Conservation (phyloP, 345 rosid genomes). For the Anacardium occidentale region DNA sequence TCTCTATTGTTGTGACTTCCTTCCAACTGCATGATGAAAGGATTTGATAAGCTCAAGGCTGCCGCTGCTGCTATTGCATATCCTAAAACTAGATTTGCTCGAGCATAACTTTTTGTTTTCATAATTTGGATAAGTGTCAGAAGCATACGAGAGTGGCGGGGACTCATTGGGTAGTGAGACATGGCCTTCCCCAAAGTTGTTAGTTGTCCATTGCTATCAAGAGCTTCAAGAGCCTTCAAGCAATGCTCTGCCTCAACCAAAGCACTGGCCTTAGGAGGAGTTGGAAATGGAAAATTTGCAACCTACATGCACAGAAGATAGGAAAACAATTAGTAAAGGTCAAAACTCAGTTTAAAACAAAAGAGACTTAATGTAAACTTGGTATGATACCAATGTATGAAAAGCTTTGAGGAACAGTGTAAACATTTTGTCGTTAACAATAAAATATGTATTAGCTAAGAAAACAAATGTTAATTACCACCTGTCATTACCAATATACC, state of each 20-base stretch:
- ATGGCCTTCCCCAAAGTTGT: slow-evolving; percentile 80
- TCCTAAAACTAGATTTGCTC: slow-evolving; percentile 65
- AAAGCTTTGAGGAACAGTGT: background rate
- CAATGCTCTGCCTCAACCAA: slow-evolving; percentile 68
- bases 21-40: slow-evolving; percentile 60
- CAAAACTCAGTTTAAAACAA: background rate
- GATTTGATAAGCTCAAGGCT: slow-evolving; percentile 72
- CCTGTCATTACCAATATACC: background rate
- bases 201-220: slow-evolving; percentile 56
- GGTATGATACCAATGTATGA: background rate
- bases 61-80: slow-evolving; percentile 82
- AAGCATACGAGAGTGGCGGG: slow-evolving; percentile 91
- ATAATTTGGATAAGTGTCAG: slow-evolving; percentile 67
- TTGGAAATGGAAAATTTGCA: slow-evolving; percentile 87
- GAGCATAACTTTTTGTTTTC: slow-evolving; percentile 38
- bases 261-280: slow-evolving; percentile 67
- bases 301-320: slow-evolving; percentile 45
- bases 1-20: slow-evolving; percentile 32
- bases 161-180: slow-evolving; percentile 87
- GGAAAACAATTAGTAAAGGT: background rate
- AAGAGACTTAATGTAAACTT: background rate
- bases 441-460: background rate
- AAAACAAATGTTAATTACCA: background rate
- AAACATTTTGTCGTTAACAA: background rate
- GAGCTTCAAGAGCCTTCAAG: slow-evolving; percentile 75